Percentiles rank a stretch among this genome's conserved stretches.
These are phyloP conservation scores for Didymella glomerata DNA, from an alignment of 2,329 filamentous ascomycete genomes.

Conservation along the genomic window DNA sequence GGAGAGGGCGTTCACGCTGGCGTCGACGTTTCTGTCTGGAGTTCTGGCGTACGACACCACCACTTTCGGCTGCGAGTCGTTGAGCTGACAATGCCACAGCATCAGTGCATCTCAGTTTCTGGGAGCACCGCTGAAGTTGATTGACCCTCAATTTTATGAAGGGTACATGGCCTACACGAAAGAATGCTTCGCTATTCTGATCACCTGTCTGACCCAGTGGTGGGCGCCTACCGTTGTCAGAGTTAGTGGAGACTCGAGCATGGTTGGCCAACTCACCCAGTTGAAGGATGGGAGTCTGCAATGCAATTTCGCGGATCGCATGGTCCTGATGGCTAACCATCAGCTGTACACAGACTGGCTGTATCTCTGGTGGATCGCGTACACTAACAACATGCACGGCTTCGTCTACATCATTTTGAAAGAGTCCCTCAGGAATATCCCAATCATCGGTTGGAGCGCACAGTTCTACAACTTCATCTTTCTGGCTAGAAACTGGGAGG, in stretches of 20 bases:
- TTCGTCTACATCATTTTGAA: conserved; percentile 91
- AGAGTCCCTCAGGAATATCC: conserved; percentile 83
- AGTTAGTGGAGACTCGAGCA: conserved; percentile 83
- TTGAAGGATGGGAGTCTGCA: conserved; percentile 76
- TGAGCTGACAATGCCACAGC: conserved; percentile 38
- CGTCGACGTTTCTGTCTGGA: conserved; percentile 60
- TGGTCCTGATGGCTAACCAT: conserved; percentile 88
- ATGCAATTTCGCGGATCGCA: conserved; percentile 80
- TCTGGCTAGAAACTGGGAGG: conserved; percentile 86
- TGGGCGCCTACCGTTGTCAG: conserved; percentile 86
- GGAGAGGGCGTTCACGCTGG: conserved; percentile 60
- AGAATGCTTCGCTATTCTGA: conserved; percentile 79
- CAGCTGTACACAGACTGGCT: conserved; percentile 91
- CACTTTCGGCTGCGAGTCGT: not conserved
- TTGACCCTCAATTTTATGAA: conserved; percentile 81
- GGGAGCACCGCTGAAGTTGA: conserved; percentile 76
- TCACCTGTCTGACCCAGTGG: conserved; percentile 82
- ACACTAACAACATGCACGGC: conserved; percentile 83
- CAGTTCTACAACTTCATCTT: conserved; percentile 92
- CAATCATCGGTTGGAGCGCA: conserved; percentile 81
- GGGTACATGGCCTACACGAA: conserved; percentile 89
- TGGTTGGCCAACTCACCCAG: conserved; percentile 75
- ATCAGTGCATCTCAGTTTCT: conserved; percentile 76
- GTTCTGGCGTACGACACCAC: conserved; percentile 53
- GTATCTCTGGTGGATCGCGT: conserved; percentile 94